These are phyloP conservation scores for Lepidium sativum DNA, from an alignment of 345 rosid genomes.

Conservation along the genomic window DNA sequence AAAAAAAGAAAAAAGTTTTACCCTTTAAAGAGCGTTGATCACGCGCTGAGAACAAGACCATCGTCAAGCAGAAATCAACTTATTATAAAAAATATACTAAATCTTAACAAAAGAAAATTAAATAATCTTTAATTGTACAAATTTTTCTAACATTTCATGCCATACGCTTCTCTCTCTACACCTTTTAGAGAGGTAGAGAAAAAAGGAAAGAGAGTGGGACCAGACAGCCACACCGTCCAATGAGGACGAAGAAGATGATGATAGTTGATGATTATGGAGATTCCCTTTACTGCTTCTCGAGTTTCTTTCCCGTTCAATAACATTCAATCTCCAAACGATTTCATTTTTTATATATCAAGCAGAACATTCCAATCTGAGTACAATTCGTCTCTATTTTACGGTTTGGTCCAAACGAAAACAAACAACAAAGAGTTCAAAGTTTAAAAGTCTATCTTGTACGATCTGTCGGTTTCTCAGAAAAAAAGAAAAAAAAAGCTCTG, in stretches of 20 bases:
- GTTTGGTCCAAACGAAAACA: background rate
- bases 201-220: constrained; percentile 6
- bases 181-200: background rate
- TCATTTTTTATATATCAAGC: background rate
- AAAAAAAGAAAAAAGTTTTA: background rate
- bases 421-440: background rate
- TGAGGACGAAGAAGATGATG: background rate
- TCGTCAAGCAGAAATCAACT: constrained; percentile 1
- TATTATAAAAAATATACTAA: background rate
- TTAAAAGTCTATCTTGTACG: background rate
- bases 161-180: background rate
- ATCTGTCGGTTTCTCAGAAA: constrained; percentile 19
- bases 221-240: constrained; percentile 10
- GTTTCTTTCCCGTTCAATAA: background rate
- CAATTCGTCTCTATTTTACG: constrained; percentile 4
- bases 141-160: background rate
- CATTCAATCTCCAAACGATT: background rate
- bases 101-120: background rate
- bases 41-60: background rate
- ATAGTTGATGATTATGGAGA: constrained; percentile 4
- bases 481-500: background rate
- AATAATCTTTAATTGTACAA: background rate
- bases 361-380: background rate
- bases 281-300: background rate
- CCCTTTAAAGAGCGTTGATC: background rate